Evolutionary conservation across 371 early-diverging fungal genomes (phyloP).

Genomic region (Dichotomocladium elegans): DNA sequence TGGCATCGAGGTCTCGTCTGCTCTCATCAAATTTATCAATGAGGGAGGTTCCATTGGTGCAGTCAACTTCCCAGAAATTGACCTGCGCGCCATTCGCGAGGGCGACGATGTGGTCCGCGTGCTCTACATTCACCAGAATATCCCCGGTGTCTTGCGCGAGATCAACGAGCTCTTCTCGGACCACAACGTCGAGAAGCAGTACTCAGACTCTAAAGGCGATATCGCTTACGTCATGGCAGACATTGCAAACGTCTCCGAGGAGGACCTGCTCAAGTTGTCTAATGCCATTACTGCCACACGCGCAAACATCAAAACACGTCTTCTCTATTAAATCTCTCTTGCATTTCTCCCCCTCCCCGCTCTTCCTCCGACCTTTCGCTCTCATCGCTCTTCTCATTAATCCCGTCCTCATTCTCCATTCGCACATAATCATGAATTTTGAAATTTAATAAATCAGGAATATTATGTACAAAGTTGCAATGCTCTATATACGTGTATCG

Average conservation of each 20-base stretch:
- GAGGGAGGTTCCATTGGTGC: constrained; percentile 85
- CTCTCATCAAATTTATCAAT: constrained; percentile 78
- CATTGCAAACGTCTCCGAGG: constrained; percentile 67
- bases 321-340: constrained; percentile 62
- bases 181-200: constrained; percentile 96
- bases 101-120: constrained; percentile 72
- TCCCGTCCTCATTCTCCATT: too few relatives aligned
- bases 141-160: constrained; percentile 92
- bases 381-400: too few relatives aligned
- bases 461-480: too few relatives aligned
- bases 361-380: too few relatives aligned
- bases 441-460: too few relatives aligned
- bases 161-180: constrained; percentile 92
- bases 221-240: constrained; percentile 96
- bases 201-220: constrained; percentile 88
- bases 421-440: too few relatives aligned
- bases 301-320: constrained; percentile 78
- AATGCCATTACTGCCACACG: constrained; percentile 60
- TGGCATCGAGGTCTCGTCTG: constrained; percentile 88
- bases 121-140: constrained; percentile 91
- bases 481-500: not conserved
- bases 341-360: not conserved
- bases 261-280: constrained; percentile 69
- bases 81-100: constrained; percentile 73
- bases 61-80: constrained; percentile 97